Base-by-base conservation (phyloP, 139 green algal species). In the Chlamydomonas schloesseri region DNA sequence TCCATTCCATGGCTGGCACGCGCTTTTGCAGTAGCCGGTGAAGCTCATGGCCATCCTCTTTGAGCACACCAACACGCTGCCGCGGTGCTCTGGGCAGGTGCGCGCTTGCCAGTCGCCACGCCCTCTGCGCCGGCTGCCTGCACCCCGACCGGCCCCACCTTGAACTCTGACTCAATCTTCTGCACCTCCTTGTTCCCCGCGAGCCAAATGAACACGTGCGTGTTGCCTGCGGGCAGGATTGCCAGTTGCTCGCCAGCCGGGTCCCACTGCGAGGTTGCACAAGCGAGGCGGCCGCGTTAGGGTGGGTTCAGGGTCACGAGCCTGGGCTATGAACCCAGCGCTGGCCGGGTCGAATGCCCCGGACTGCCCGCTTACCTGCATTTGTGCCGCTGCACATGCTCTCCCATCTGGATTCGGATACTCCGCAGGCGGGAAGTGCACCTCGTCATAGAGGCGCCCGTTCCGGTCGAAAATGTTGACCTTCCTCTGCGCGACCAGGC, bases 81-180 rank as follows among this genome's bases (percentile, higher is more conserved):
- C n/a, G n/a, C n/a, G n/a, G n/a, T n/a, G n/a, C n/a, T n/a, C n/a
- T n/a, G n/a, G n/a, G n/a, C n/a, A n/a, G n/a, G n/a, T n/a, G n/a
- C n/a, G n/a, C n/a, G n/a, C n/a, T n/a, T n/a, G n/a, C n/a, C n/a
- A n/a, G n/a, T n/a, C n/a, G n/a, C n/a, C n/a, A n/a, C n/a, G n/a
- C n/a, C n/a, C n/a, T n/a, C n/a, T n/a, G n/a, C n/a, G n/a, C n/a
- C n/a, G n/a, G n/a, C n/a, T n/a, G n/a, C n/a, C n/a, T n/a, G n/a
- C n/a, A n/a, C n/a, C n/a, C n/a, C n/a, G n/a, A n/a, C n/a, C n/a
- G n/a, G n/a, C n/a, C n/a, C n/a, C 53, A 92, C 92, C 90, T 93
- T 96, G 87, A 96, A 92, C 33, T 94, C 92, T 64, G 92, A 93
- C 37, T 97, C 94, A 23, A 96, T 91, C 70, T 91, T 92, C 55